These are phyloP conservation scores for Capronia americana DNA, from an alignment of 2,329 filamentous ascomycete genomes.

Conservation along the genomic window DNA sequence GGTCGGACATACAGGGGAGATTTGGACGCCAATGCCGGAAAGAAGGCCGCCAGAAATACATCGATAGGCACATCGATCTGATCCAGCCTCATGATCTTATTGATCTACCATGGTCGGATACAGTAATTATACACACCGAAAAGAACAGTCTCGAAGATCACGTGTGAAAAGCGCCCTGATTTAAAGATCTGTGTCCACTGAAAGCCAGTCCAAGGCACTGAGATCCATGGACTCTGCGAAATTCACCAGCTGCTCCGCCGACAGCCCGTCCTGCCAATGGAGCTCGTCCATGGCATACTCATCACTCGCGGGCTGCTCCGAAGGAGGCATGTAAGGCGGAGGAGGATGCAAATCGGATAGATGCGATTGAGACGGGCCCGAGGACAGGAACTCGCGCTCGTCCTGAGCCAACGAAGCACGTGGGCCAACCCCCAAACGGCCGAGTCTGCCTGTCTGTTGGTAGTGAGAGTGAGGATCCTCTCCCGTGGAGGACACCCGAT, in stretches of 20 bases:
- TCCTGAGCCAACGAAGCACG: neutral
- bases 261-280: constrained; percentile 32
- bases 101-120: too few relatives aligned
- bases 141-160: neutral
- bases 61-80: too few relatives aligned
- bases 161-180: neutral
- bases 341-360: neutral
- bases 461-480: neutral
- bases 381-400: neutral
- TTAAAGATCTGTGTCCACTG: neutral
- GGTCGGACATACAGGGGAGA: neutral
- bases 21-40: neutral
- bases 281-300: constrained; percentile 26
- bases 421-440: neutral
- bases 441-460: neutral
- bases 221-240: constrained; percentile 37
- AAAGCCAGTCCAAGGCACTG: constrained; percentile 33
- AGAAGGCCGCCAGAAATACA: neutral
- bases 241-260: constrained; percentile 34
- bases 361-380: neutral
- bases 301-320: constrained; percentile 17
- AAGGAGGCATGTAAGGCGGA: constrained; percentile 18
- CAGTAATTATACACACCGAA: too few relatives aligned
- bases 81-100: too few relatives aligned
- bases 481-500: constrained; percentile 38